These are phyloP conservation scores for Dryadomyces quercus-mongolicae DNA, from an alignment of 2,329 filamentous ascomycete genomes.

Conservation along the genomic window DNA sequence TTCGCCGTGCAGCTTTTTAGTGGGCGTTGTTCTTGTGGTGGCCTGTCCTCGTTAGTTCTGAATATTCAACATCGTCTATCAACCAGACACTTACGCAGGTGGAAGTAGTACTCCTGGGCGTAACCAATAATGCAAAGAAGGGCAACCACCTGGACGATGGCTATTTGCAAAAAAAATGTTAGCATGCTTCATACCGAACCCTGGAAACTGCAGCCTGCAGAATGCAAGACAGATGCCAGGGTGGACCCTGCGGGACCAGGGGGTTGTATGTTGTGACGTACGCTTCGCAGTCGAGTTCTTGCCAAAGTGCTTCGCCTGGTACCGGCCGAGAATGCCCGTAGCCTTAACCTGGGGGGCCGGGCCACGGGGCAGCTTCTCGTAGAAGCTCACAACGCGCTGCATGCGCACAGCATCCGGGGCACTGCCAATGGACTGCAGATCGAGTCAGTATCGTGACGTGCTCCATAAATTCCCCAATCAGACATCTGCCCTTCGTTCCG, in stretches of 20 bases:
- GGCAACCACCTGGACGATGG: conserved; percentile 76
- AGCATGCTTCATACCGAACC: not conserved
- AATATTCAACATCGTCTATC: not conserved
- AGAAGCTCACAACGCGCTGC: conserved; percentile 97
- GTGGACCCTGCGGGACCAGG: conserved; percentile 2
- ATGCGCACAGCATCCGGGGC: conserved; percentile 94
- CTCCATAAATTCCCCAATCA: not conserved
- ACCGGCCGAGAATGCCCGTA: conserved; percentile 74
- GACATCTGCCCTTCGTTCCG: too few relatives aligned
- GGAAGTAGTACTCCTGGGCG: conserved; percentile 99
- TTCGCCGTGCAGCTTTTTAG: conserved; percentile 38
- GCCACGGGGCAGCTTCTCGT: conserved; percentile 94
- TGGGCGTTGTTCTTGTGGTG: conserved; percentile 99
- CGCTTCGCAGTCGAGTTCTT: conserved; percentile 82
- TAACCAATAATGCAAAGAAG: conserved; percentile 75
- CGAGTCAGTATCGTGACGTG: not conserved
- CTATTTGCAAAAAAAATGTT: conserved; percentile 32
- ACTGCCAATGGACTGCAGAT: conserved; percentile 72
- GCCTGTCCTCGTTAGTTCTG: conserved; percentile 40
- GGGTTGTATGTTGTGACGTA: conserved; percentile 42
- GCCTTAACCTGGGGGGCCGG: conserved; percentile 72
- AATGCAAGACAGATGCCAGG: not conserved
- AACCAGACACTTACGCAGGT: conserved; percentile 66
- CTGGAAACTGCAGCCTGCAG: not conserved
- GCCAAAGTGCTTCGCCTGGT: conserved; percentile 83